phyloP scores from a whole-genome alignment of 1,284 basidiomycete genomes.

The Sanghuangporus sanghuang region DNA sequence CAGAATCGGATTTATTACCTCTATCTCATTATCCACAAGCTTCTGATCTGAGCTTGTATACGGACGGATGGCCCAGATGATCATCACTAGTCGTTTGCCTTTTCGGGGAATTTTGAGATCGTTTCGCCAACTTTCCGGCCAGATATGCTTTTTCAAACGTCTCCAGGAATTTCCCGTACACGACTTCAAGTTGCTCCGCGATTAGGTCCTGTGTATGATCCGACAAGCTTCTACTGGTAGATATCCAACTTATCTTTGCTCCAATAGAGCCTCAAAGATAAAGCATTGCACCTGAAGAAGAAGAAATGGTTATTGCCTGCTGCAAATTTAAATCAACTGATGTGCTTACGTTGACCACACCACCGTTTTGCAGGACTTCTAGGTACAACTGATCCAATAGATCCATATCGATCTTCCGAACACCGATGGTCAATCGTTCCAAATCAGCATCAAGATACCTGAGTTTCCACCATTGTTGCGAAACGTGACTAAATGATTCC shows the following conservation, averaged over 20 bases:
- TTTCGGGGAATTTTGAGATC: constrained; percentile 10
- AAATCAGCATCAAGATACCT: background rate
- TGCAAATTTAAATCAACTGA: background rate
- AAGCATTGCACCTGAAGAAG: constrained; percentile 39
- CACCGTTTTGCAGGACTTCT: constrained; percentile 52
- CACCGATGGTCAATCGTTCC: background rate
- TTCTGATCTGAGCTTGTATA: too few species aligned
- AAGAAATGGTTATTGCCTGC: background rate
- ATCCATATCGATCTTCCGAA: constrained; percentile 29
- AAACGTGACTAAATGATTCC: too few species aligned
- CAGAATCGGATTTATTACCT: too few species aligned
- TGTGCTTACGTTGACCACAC: constrained; percentile 39
- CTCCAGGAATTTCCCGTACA: constrained; percentile 55
- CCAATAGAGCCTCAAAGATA: constrained; percentile 63
- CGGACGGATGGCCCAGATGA: too few species aligned
- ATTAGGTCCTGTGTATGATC: constrained; percentile 49
- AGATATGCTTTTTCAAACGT: constrained; percentile 53
- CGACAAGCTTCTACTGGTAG: constrained; percentile 48
- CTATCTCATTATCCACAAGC: too few species aligned
- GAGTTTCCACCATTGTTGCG: background rate
- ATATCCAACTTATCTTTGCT: constrained; percentile 49
- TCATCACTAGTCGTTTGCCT: too few species aligned
- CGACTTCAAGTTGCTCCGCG: constrained; percentile 51
- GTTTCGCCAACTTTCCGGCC: constrained; percentile 22
- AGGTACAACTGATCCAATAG: constrained; percentile 42